Conservation (phyloP, 768 basidiomycete species). For the Pleurotus ostreatus region DNA sequence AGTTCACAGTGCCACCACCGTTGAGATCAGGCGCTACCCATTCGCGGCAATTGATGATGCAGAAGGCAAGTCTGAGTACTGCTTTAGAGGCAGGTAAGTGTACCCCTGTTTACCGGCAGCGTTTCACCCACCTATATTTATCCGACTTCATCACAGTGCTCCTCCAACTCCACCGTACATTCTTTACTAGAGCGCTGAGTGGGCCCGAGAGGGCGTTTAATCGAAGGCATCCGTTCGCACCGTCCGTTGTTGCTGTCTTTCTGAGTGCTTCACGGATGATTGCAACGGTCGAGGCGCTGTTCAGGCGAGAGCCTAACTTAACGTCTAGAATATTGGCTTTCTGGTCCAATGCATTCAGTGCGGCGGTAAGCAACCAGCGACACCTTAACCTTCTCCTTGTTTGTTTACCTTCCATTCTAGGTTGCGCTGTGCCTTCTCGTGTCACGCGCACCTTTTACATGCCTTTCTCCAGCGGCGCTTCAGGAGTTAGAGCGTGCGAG, state of each 20-base stretch:
- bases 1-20: slow-evolving; percentile 49
- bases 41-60: slow-evolving; percentile 49
- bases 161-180: slow-evolving; percentile 64
- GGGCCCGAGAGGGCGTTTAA: slow-evolving; percentile 57
- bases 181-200: slow-evolving; percentile 60
- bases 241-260: slow-evolving; percentile 68
- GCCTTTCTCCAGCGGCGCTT: slow-evolving; percentile 57
- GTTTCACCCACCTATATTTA: too few relatives aligned
- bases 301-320: slow-evolving; percentile 54
- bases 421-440: slow-evolving; percentile 51
- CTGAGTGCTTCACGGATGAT: slow-evolving; percentile 62
- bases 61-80: slow-evolving; percentile 53
- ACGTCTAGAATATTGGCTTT: slow-evolving; percentile 49
- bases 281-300: slow-evolving; percentile 52
- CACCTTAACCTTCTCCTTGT: slow-evolving; percentile 9
- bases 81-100: slow-evolving; percentile 58
- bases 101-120: too few relatives aligned
- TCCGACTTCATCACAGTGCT: slow-evolving; percentile 38
- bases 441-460: slow-evolving; percentile 64
- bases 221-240: slow-evolving; percentile 59
- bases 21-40: slow-evolving; percentile 40
- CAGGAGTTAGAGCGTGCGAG: slow-evolving; percentile 54
- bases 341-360: slow-evolving; percentile 53
- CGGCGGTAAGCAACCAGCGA: slow-evolving; percentile 34
- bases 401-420: slow-evolving; percentile 19